phyloP scores from a whole-genome alignment of 768 basidiomycete genomes.

The Amanita pseudoporphyria region DNA sequence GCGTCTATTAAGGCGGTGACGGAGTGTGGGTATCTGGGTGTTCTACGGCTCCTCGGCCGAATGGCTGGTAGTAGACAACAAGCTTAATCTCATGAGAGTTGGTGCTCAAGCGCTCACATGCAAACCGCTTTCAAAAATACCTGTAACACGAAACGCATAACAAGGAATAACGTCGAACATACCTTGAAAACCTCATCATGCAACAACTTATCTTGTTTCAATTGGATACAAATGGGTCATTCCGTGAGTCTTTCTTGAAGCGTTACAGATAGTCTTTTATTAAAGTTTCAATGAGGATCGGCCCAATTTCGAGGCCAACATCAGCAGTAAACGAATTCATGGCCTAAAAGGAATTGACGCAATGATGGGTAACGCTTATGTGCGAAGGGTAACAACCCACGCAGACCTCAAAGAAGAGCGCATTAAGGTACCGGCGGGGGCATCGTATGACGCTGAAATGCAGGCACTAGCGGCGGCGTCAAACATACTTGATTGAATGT shows the following conservation, averaged over 20 bases:
- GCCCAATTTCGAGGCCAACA: conserved; percentile 58
- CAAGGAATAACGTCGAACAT: conserved; percentile 13
- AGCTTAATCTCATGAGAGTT: neutral
- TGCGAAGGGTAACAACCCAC: too few relatives aligned
- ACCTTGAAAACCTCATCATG: conserved; percentile 83
- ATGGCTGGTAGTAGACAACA: conserved; percentile 37
- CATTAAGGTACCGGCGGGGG: too few relatives aligned
- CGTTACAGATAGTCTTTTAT: conserved; percentile 80
- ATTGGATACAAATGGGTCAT: conserved; percentile 33
- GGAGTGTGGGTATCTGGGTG: conserved; percentile 79
- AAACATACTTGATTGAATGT: too few relatives aligned
- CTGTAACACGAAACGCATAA: conserved; percentile 21
- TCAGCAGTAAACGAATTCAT: conserved; percentile 52
- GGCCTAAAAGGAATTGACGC: too few relatives aligned
- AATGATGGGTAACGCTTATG: conserved; percentile 15
- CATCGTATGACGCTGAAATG: too few relatives aligned
- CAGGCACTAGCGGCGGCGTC: too few relatives aligned
- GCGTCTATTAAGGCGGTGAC: conserved; percentile 79
- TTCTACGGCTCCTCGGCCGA: conserved; percentile 64
- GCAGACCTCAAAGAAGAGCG: too few relatives aligned
- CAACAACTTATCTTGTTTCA: conserved; percentile 66
- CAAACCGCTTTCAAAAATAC: conserved; percentile 68
- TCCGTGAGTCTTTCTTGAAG: conserved; percentile 33
- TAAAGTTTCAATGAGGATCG: conserved; percentile 66
- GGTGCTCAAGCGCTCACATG: conserved; percentile 47